These are phyloP conservation scores for Fibroporia radiculosa DNA, from an alignment of 768 basidiomycete species.

Conservation along the genomic window DNA sequence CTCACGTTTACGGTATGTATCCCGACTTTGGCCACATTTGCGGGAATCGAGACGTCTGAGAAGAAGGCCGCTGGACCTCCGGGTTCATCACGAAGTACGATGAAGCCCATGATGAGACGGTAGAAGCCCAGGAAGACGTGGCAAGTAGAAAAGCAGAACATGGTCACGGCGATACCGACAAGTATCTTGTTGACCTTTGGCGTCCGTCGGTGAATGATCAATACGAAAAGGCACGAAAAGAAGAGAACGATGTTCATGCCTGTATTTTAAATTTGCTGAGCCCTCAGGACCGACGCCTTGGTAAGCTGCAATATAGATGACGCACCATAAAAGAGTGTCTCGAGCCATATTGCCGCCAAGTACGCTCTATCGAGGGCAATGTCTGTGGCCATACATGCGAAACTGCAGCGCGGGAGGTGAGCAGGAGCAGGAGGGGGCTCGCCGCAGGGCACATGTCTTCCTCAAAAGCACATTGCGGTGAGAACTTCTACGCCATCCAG, in stretches of 20 bases:
- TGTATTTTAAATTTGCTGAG: slow-evolving; percentile 3
- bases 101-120: slow-evolving; percentile 29
- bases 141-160: slow-evolving; percentile 28
- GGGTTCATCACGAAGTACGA: slow-evolving; percentile 19
- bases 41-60: slow-evolving; percentile 26
- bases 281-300: not conserved
- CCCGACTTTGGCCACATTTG: slow-evolving; percentile 29
- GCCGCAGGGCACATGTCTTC: too few relatives aligned
- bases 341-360: slow-evolving; percentile 28
- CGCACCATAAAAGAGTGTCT: slow-evolving; percentile 25
- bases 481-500: too few relatives aligned
- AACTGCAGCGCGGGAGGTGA: too few relatives aligned
- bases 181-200: slow-evolving; percentile 18
- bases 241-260: slow-evolving; percentile 26
- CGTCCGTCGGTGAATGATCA: slow-evolving; percentile 18
- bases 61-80: slow-evolving; percentile 27
- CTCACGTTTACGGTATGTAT: slow-evolving; percentile 26
- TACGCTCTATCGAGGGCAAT: slow-evolving; percentile 29
- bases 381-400: slow-evolving; percentile 11
- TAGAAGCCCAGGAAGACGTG: slow-evolving; percentile 29
- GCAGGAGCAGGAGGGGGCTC: too few relatives aligned
- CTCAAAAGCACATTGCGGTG: not conserved
- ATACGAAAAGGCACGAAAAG: slow-evolving; percentile 21
- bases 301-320: too few relatives aligned
- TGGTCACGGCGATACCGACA: slow-evolving; percentile 18